A percentile compares a stretch with the other conserved stretches of the same genome.
phyloP scores from a whole-genome alignment of 208 protist genomes.

The Novymonas esmeraldas region DNA sequence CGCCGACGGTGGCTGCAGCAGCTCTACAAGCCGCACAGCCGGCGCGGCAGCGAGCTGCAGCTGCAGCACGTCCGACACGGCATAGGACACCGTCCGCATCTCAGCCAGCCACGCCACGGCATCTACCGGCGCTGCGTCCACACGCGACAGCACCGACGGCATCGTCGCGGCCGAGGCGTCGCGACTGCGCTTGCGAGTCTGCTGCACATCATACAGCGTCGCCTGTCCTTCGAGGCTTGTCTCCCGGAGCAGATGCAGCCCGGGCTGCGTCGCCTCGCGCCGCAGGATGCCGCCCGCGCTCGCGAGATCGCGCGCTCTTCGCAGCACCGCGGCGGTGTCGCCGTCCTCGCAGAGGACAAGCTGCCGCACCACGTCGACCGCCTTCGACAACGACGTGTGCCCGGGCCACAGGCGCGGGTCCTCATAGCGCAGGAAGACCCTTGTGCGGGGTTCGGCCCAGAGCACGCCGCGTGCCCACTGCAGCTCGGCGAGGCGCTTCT shows the following conservation, averaged over 20 bases:
- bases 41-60: slow-evolving; percentile 38
- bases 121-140: slow-evolving; percentile 21
- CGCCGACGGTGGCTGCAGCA: slow-evolving; percentile 10
- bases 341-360: slow-evolving; percentile 50
- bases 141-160: slow-evolving; percentile 25
- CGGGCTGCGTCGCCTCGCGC: slow-evolving; percentile 43
- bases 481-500: slow-evolving; percentile 45
- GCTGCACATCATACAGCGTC: slow-evolving; percentile 33
- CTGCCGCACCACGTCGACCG: slow-evolving; percentile 50
- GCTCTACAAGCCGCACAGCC: slow-evolving; percentile 32
- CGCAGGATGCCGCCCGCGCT: slow-evolving; percentile 46
- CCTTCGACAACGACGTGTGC: slow-evolving; percentile 33
- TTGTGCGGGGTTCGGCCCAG: slow-evolving; percentile 42
- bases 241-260: slow-evolving; percentile 62
- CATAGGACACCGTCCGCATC: slow-evolving; percentile 23
- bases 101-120: slow-evolving; percentile 44
- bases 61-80: slow-evolving; percentile 36
- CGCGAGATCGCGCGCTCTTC: slow-evolving; percentile 31
- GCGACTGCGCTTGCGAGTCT: slow-evolving; percentile 27
- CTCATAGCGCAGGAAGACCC: slow-evolving; percentile 41
- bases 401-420: slow-evolving; percentile 64
- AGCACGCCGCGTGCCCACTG: slow-evolving; percentile 60
- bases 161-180: slow-evolving; percentile 21
- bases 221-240: slow-evolving; percentile 46
- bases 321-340: slow-evolving; percentile 20